These are phyloP conservation scores for Megacollybia marginata DNA, from an alignment of 768 basidiomycete species.

Conservation along the genomic window DNA sequence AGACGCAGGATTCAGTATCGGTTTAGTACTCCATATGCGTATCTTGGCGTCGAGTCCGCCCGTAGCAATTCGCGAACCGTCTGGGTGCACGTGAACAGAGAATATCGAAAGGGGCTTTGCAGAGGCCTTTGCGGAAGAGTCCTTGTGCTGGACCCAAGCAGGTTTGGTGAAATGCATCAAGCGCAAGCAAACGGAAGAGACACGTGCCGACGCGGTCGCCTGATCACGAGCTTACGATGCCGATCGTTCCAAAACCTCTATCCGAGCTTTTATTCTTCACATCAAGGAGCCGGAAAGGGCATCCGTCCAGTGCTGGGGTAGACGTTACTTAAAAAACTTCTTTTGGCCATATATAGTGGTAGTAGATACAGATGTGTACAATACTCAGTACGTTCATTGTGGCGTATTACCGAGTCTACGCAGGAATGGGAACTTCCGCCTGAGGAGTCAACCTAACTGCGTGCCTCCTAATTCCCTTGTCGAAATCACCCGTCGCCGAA, in stretches of 20 bases:
- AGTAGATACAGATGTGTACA: no score
- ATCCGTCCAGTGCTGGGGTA: no score
- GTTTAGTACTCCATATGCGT: slow-evolving; percentile 95
- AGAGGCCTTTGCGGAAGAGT: slow-evolving; percentile 50
- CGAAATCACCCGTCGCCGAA: slow-evolving; percentile 35
- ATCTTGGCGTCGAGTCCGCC: slow-evolving; percentile 95
- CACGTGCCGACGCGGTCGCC: no score
- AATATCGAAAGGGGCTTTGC: slow-evolving; percentile 79
- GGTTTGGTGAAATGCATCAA: slow-evolving; percentile 87
- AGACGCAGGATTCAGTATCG: slow-evolving; percentile 73
- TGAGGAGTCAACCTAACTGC: slow-evolving; percentile 42
- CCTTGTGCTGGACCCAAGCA: slow-evolving; percentile 80
- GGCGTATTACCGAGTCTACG: no score
- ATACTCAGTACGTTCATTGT: no score
- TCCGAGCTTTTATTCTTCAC: neutral
- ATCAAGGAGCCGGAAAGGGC: no score
- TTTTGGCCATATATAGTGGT: no score
- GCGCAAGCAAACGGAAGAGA: neutral
- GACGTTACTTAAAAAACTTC: no score
- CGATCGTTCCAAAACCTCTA: no score
- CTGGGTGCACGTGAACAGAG: slow-evolving; percentile 90
- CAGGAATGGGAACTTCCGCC: slow-evolving; percentile 38
- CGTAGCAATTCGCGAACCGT: slow-evolving; percentile 94
- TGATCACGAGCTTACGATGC: no score
- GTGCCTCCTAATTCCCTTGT: slow-evolving; percentile 28